Percentiles rank a stretch among this genome's conserved stretches.
Evolutionary conservation across 2,329 filamentous ascomycete species (phyloP).

Genomic region (Paraphaeosphaeria minitans): DNA sequence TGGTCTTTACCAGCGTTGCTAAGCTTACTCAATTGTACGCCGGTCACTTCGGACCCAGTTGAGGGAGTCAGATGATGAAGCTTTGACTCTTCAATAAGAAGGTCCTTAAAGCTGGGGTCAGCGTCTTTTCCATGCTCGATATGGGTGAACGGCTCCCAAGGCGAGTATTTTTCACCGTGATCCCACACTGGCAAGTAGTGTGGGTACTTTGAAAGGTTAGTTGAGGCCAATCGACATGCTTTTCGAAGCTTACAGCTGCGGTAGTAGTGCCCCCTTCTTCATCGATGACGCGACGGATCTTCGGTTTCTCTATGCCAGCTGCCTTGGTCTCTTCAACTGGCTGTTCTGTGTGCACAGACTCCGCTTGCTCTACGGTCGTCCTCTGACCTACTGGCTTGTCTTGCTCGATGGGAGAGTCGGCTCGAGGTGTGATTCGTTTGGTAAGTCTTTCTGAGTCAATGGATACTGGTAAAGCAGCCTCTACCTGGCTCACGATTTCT

Average conservation of each 20-base stretch:
- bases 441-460: background rate
- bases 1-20: slow-evolving; percentile 71
- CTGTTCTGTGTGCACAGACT: background rate
- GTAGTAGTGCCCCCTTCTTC: slow-evolving; percentile 7
- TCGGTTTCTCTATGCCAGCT: slow-evolving; percentile 33
- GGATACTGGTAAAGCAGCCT: background rate
- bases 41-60: slow-evolving; percentile 63
- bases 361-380: background rate
- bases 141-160: slow-evolving; percentile 69
- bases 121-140: slow-evolving; percentile 75
- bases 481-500: background rate
- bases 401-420: slow-evolving; percentile 2
- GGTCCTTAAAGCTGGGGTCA: slow-evolving; percentile 68
- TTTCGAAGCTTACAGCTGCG: slow-evolving; percentile 2
- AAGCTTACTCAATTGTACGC: slow-evolving; percentile 70
- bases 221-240: background rate
- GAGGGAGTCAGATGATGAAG: slow-evolving; percentile 68
- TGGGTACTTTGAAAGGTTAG: slow-evolving; percentile 60
- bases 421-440: background rate
- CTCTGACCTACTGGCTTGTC: background rate
- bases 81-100: slow-evolving; percentile 56
- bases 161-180: slow-evolving; percentile 62
- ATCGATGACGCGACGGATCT: slow-evolving; percentile 3
- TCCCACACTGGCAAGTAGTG: slow-evolving; percentile 75
- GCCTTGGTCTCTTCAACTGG: background rate